phyloP scores from a whole-genome alignment of 768 basidiomycete species.

The Boletellus ananiceps region DNA sequence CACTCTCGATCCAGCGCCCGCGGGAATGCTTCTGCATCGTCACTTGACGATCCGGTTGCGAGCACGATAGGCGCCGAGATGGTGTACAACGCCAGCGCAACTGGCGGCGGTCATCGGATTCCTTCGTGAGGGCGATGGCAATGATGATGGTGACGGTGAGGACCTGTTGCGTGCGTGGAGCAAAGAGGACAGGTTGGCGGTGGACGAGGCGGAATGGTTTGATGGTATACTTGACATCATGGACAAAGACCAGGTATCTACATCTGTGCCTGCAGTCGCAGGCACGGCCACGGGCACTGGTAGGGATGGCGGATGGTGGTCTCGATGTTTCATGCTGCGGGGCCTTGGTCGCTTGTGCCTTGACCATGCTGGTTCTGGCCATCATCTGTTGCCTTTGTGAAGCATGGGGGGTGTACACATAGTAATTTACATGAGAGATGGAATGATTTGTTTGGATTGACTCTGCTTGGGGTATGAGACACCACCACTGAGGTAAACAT shows the following conservation, averaged over 20 bases:
- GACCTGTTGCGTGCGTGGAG: constrained; percentile 25
- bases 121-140: neutral
- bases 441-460: too few relatives aligned
- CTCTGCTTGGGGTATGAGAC: too few relatives aligned
- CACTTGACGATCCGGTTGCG: constrained; percentile 73
- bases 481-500: too few relatives aligned
- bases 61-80: constrained; percentile 65
- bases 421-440: too few relatives aligned
- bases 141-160: constrained; percentile 6
- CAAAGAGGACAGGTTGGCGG: constrained; percentile 27
- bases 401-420: too few relatives aligned
- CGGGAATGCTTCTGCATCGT: constrained; percentile 38
- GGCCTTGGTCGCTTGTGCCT: too few relatives aligned
- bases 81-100: constrained; percentile 39
- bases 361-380: too few relatives aligned
- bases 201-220: constrained; percentile 31
- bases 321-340: too few relatives aligned
- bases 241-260: constrained; percentile 30
- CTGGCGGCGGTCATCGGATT: constrained; percentile 32
- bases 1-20: constrained; percentile 31
- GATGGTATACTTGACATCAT: constrained; percentile 33
- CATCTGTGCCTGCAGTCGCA: neutral
- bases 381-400: too few relatives aligned
- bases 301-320: neutral
- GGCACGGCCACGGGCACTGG: neutral